These are phyloP conservation scores for Aspergillus affinis DNA, from an alignment of 495 filamentous ascomycete species.

Conservation along the genomic window DNA sequence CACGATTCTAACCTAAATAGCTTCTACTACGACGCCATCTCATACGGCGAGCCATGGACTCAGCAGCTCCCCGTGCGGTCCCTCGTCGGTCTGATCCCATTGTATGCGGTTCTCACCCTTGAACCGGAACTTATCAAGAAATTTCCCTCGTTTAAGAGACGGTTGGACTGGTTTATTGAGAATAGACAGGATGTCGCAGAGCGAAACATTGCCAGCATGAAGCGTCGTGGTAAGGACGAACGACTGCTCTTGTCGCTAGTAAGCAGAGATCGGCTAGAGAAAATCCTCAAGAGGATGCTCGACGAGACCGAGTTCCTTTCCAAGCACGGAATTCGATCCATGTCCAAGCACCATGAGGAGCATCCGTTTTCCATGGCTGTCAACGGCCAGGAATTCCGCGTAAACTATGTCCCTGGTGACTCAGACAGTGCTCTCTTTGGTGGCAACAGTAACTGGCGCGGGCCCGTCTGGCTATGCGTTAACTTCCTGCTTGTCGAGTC, in stretches of 20 bases:
- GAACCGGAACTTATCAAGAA: constrained; percentile 91
- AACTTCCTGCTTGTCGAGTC: constrained; percentile 95
- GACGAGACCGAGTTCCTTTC: constrained; percentile 92
- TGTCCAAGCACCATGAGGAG: constrained; percentile 91
- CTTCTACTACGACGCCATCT: constrained; percentile 98
- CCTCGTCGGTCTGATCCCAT: constrained; percentile 87
- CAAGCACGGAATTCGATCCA: constrained; percentile 84
- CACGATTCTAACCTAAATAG: constrained; percentile 26
- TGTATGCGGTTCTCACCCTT: constrained; percentile 87
- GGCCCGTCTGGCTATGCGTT: constrained; percentile 92
- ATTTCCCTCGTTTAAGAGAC: constrained; percentile 90
- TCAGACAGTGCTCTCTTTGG: constrained; percentile 93
- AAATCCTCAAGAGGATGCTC: constrained; percentile 87
- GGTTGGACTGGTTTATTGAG: constrained; percentile 89
- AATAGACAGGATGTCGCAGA: constrained; percentile 81
- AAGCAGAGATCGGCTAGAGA: constrained; percentile 80
- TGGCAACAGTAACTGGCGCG: constrained; percentile 96
- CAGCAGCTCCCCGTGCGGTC: constrained; percentile 90
- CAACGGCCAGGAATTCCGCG: constrained; percentile 85
- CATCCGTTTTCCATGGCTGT: constrained; percentile 94
- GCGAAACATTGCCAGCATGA: constrained; percentile 89
- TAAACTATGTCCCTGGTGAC: constrained; percentile 89
- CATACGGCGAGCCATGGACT: constrained; percentile 87
- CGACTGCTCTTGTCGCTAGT: constrained; percentile 83
- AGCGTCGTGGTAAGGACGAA: constrained; percentile 82